phyloP scores from a whole-genome alignment of 108 stramenopile species.

The Skeletonema tropicum region DNA sequence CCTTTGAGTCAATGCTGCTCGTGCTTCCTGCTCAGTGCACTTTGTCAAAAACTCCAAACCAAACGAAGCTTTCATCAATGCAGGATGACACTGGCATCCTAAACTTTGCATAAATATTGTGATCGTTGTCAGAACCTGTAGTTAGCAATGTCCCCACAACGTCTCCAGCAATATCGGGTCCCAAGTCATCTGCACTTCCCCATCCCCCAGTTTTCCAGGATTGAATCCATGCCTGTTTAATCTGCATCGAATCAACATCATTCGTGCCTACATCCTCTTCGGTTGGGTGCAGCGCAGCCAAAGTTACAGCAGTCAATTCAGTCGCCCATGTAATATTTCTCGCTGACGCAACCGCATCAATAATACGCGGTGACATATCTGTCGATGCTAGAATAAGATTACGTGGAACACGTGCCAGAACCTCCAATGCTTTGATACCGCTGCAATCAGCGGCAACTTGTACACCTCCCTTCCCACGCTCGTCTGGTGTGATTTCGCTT shows the following conservation, averaged over 20 bases:
- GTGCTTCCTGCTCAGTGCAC: constrained; percentile 19
- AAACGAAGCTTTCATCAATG: constrained; percentile 17
- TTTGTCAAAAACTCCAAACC: constrained; percentile 26
- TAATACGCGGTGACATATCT: constrained; percentile 28
- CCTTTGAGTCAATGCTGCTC: constrained; percentile 14
- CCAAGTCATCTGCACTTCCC: constrained; percentile 31
- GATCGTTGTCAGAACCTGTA: constrained; percentile 36
- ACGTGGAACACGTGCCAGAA: constrained; percentile 31
- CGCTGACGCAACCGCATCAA: constrained; percentile 28
- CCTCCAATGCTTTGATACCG: constrained; percentile 28
- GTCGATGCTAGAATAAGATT: constrained; percentile 21
- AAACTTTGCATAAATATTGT: constrained; percentile 42
- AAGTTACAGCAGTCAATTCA: constrained; percentile 27
- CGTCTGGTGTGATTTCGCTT: constrained; percentile 19
- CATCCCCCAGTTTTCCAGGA: constrained; percentile 39
- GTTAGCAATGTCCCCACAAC: constrained; percentile 24
- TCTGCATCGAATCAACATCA: neutral
- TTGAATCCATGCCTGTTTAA: constrained; percentile 25
- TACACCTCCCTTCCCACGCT: constrained; percentile 41
- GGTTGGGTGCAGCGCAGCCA: constrained; percentile 34
- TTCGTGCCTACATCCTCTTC: constrained; percentile 7
- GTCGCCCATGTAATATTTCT: constrained; percentile 34
- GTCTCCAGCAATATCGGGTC: constrained; percentile 22
- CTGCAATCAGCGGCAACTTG: neutral
- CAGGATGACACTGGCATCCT: constrained; percentile 45